These are phyloP conservation scores for Iris macrosiphon DNA, from an alignment of 106 monocot species.

Conservation along the genomic window DNA sequence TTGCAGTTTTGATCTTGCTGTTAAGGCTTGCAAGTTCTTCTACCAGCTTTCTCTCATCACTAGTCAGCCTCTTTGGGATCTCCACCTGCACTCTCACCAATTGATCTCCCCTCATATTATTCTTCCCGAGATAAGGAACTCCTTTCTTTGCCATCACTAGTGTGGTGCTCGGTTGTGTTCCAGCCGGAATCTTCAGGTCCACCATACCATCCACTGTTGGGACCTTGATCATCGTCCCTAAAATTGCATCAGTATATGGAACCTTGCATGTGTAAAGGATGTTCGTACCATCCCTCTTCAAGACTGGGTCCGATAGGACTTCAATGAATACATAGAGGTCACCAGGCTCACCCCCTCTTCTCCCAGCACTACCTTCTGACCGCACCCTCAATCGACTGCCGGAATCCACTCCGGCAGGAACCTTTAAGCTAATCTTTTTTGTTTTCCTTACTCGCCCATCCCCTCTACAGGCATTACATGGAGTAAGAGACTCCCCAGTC, in stretches of 20 bases:
- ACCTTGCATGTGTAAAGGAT: conserved; percentile 87
- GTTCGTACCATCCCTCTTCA: conserved; percentile 80
- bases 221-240: conserved; percentile 73
- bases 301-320: conserved; percentile 73
- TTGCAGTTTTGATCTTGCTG: conserved; percentile 48
- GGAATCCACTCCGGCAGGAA: conserved; percentile 85
- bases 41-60: conserved; percentile 81
- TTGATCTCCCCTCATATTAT: conserved; percentile 75
- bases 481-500: conserved; percentile 72
- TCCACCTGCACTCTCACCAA: conserved; percentile 91
- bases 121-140: conserved; percentile 73
- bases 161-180: conserved; percentile 79
- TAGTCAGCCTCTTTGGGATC: conserved; percentile 78
- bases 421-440: conserved; percentile 82
- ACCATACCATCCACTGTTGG: conserved; percentile 86
- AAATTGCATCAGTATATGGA: conserved; percentile 71
- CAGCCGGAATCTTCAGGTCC: conserved; percentile 82
- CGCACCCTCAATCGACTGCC: conserved; percentile 79
- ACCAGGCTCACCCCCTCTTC: conserved; percentile 77
- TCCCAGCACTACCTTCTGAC: conserved; percentile 88
- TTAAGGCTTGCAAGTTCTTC: conserved; percentile 80
- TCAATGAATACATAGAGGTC: conserved; percentile 94
- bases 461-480: conserved; percentile 68
- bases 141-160: conserved; percentile 94
- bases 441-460: conserved; percentile 74